A percentile compares a stretch with the other conserved stretches of the same genome.
Conservation (phyloP, 2,329 filamentous ascomycete genomes). For the Penicillium sp. region DNA sequence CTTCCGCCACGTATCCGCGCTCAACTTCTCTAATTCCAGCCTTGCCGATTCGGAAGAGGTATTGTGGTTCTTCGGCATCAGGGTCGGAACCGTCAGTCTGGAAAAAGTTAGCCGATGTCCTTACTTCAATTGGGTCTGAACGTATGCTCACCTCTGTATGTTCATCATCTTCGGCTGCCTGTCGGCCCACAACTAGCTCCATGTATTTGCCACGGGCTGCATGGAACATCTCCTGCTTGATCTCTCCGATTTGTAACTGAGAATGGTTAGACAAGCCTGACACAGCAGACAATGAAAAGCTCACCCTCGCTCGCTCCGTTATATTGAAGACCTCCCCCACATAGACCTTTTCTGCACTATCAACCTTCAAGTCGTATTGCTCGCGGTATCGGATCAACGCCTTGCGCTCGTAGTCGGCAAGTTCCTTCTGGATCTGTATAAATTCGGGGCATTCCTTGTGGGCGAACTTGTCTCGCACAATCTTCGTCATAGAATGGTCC, state of each 20-base stretch:
- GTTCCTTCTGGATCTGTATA: slow-evolving; percentile 32
- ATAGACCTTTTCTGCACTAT: slow-evolving; percentile 29
- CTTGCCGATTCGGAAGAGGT: slow-evolving; percentile 21
- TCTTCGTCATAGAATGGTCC: slow-evolving; percentile 36
- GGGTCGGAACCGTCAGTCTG: slow-evolving; percentile 34
- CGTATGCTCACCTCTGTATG: slow-evolving; percentile 24
- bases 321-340: slow-evolving; percentile 34
- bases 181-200: slow-evolving; percentile 15
- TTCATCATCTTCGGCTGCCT: slow-evolving; percentile 23
- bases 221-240: slow-evolving; percentile 17
- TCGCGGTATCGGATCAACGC: slow-evolving; percentile 27
- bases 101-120: not conserved
- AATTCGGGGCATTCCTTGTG: slow-evolving; percentile 42
- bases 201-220: slow-evolving; percentile 22
- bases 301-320: slow-evolving; percentile 35
- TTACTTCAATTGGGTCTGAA: not conserved
- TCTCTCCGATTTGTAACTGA: slow-evolving; percentile 12
- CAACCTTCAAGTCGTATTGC: slow-evolving; percentile 35
- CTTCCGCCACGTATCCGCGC: slow-evolving; percentile 37
- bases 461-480: slow-evolving; percentile 41
- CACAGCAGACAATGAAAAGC: not conserved
- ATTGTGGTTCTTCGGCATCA: slow-evolving; percentile 27
- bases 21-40: slow-evolving; percentile 24
- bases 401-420: slow-evolving; percentile 29
- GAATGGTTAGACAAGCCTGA: not conserved